These are phyloP conservation scores for Ceriops decandra DNA, from an alignment of 345 rosid genomes.

Conservation along the genomic window DNA sequence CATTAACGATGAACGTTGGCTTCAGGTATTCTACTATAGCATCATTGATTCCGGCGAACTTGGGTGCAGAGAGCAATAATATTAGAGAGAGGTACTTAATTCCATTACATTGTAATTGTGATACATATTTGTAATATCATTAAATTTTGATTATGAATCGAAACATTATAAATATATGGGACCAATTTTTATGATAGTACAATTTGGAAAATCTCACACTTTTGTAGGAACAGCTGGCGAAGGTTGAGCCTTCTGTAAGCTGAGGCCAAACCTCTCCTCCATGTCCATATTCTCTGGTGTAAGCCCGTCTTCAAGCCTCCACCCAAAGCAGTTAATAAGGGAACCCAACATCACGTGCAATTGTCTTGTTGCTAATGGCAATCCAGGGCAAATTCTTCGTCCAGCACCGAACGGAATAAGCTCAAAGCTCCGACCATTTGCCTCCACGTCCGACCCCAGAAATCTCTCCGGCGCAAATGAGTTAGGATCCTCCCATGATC, in stretches of 20 bases:
- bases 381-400: conserved; percentile 45
- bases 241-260: conserved; percentile 32
- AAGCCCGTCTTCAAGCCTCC: conserved; percentile 34
- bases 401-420: conserved; percentile 45
- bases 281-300: conserved; percentile 27
- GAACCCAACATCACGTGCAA: conserved; percentile 37
- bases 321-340: conserved; percentile 38
- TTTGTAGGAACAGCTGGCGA: conserved; percentile 29
- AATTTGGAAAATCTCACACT: background rate
- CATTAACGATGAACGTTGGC: no score
- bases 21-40: no score
- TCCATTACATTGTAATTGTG: no score
- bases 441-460: conserved; percentile 33
- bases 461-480: conserved; percentile 43
- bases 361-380: conserved; percentile 40
- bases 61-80: no score
- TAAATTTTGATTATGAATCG: no score
- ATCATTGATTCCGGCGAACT: no score
- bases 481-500: conserved; percentile 32
- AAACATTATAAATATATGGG: no score
- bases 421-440: conserved; percentile 32
- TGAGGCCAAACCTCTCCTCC: conserved; percentile 40
- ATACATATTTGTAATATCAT: no score
- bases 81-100: no score
- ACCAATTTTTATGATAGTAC: no score